These are phyloP conservation scores for Xerocomus spinulosus DNA, from an alignment of 768 basidiomycete species.

Conservation along the genomic window DNA sequence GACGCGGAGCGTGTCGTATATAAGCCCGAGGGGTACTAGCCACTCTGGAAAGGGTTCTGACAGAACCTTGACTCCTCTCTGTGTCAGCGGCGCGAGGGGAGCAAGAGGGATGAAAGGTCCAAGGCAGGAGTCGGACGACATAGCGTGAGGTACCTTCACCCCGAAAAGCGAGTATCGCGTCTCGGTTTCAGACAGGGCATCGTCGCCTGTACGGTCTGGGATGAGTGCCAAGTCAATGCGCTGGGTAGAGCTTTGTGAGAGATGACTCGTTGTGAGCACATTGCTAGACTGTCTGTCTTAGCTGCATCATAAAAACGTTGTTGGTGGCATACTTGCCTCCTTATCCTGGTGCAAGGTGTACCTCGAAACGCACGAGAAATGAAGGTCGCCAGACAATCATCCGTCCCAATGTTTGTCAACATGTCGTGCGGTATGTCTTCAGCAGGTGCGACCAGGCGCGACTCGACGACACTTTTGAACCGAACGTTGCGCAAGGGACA, in stretches of 20 bases:
- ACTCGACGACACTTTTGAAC: slow-evolving; percentile 8
- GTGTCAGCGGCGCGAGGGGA: slow-evolving; percentile 11
- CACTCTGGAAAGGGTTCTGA: slow-evolving; percentile 20
- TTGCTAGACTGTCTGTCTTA: slow-evolving; percentile 10
- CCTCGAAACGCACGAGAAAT: slow-evolving; percentile 16
- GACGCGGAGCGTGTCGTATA: slow-evolving; percentile 15
- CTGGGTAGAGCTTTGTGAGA: not conserved
- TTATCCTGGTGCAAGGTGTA: slow-evolving; percentile 11
- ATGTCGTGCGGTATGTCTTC: slow-evolving; percentile 11
- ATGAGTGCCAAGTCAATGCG: slow-evolving; percentile 16
- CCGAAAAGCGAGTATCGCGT: slow-evolving; percentile 17
- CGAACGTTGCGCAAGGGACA: slow-evolving; percentile 19
- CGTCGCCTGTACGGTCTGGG: not conserved
- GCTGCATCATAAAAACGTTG: not conserved
- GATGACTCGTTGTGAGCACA: not conserved
- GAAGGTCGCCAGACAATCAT: not conserved
- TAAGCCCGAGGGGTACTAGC: slow-evolving; percentile 23
- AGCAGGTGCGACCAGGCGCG: not conserved
- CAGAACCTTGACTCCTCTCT: not conserved
- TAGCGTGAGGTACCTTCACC: not conserved
- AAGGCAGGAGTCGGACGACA: not conserved
- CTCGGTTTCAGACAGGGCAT: not conserved
- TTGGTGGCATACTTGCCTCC: slow-evolving; percentile 13
- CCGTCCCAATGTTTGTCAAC: slow-evolving; percentile 3
- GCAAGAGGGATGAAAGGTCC: slow-evolving; percentile 8